Conservation (phyloP, 331 rosid species). For the Stylosanthes scabra region DNA sequence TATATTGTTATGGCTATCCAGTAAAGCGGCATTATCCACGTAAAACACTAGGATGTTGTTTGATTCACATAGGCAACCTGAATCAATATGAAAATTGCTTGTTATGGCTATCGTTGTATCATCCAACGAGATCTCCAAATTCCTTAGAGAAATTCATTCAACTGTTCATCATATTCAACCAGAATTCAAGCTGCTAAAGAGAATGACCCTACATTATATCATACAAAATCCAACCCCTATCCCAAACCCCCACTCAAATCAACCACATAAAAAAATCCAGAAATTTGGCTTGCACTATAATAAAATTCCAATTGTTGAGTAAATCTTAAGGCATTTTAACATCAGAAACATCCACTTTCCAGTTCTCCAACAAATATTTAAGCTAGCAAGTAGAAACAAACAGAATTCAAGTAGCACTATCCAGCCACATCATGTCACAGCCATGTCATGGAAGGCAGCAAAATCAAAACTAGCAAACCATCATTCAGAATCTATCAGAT, state of each 20-base stretch:
- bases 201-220: slow-evolving; percentile 3
- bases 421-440: slow-evolving; percentile 11
- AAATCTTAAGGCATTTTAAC: neutral
- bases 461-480: slow-evolving; percentile 42
- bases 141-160: neutral
- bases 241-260: neutral
- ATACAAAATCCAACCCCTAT: slow-evolving; percentile 35
- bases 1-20: too few relatives aligned
- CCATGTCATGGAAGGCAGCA: slow-evolving; percentile 29
- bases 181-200: slow-evolving; percentile 24
- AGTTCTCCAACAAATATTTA: slow-evolving; percentile 12
- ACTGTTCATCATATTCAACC: neutral
- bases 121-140: slow-evolving; percentile 15
- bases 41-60: neutral
- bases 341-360: neutral
- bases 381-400: neutral
- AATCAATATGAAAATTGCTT: neutral
- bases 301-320: slow-evolving; percentile 4
- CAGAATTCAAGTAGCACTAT: slow-evolving; percentile 2
- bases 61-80: neutral
- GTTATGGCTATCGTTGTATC: neutral
- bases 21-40: neutral
- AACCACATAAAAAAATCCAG: neutral
- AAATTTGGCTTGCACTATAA: slow-evolving; percentile 20
- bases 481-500: slow-evolving; percentile 35